These are phyloP conservation scores for Gossypium davidsonii DNA, from an alignment of 441 rosid genomes.

Conservation along the genomic window DNA sequence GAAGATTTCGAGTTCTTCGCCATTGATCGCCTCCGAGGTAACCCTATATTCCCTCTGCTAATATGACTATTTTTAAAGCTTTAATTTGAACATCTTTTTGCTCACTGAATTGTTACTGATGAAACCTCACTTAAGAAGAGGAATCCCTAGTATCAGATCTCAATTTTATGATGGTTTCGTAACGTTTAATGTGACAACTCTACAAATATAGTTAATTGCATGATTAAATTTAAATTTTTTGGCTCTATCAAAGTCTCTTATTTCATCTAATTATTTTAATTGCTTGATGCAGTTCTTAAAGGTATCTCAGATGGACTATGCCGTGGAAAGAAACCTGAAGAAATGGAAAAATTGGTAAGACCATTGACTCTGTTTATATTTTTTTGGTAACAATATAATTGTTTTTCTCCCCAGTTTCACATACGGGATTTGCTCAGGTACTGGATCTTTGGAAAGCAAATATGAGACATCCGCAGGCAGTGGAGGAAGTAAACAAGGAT, in stretches of 20 bases:
- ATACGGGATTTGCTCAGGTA: slow-evolving; percentile 31
- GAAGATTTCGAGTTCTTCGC: slow-evolving; percentile 96
- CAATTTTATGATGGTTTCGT: background rate
- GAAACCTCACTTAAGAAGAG: background rate
- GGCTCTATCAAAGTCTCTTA: background rate
- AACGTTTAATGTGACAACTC: background rate
- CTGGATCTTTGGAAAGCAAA: slow-evolving; percentile 47
- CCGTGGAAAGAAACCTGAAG: slow-evolving; percentile 70
- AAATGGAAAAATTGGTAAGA: slow-evolving; percentile 58
- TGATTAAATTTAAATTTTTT: background rate
- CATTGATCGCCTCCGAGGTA: slow-evolving; percentile 87
- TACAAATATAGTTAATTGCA: background rate
- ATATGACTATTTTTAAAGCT: background rate
- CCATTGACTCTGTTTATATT: background rate
- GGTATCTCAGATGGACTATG: slow-evolving; percentile 74
- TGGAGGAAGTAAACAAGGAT: slow-evolving; percentile 58
- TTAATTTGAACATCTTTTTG: background rate
- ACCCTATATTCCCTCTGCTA: background rate
- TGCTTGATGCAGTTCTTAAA: slow-evolving; percentile 58
- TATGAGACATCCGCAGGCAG: slow-evolving; percentile 50
- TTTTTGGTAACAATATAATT: background rate
- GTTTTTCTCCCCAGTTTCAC: background rate
- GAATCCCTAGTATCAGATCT: background rate
- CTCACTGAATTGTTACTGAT: background rate
- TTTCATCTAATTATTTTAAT: background rate